A percentile compares a stretch with the other conserved stretches of the same genome.
phyloP scores from a whole-genome alignment of 495 filamentous ascomycete genomes.

The Penicillium soppii region DNA sequence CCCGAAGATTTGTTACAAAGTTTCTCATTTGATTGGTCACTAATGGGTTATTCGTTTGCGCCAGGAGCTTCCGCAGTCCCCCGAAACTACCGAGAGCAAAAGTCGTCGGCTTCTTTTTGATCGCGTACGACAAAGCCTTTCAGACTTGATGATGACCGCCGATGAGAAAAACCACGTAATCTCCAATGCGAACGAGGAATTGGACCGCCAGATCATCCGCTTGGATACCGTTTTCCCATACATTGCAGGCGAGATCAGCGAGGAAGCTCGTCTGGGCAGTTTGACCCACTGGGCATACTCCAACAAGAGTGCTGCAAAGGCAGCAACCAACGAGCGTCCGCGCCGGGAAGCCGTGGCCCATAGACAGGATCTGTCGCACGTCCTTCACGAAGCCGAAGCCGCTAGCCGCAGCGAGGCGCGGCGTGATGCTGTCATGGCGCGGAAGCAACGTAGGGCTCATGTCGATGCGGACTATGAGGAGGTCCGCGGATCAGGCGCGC shows the following conservation, averaged over 20 bases:
- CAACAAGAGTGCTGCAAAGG: slow-evolving; percentile 70
- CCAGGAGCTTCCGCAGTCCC: slow-evolving; percentile 30
- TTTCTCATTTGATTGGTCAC: neutral
- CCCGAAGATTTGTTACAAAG: neutral
- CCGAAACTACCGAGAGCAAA: slow-evolving; percentile 40
- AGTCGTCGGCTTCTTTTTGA: slow-evolving; percentile 66
- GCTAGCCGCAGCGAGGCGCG: slow-evolving; percentile 74
- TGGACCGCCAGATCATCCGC: slow-evolving; percentile 80
- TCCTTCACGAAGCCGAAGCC: slow-evolving; percentile 74
- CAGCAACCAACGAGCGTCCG: slow-evolving; percentile 64
- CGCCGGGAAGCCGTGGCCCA: slow-evolving; percentile 74
- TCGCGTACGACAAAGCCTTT: slow-evolving; percentile 57
- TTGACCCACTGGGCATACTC: slow-evolving; percentile 93
- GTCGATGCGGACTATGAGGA: slow-evolving; percentile 81
- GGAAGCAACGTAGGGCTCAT: slow-evolving; percentile 65
- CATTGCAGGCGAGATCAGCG: slow-evolving; percentile 86
- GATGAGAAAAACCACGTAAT: slow-evolving; percentile 98
- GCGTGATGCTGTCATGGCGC: slow-evolving; percentile 74
- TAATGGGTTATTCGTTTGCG: slow-evolving; percentile 11
- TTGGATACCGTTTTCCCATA: slow-evolving; percentile 81
- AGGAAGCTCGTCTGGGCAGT: slow-evolving; percentile 89
- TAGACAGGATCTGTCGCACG: slow-evolving; percentile 53
- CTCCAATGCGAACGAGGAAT: slow-evolving; percentile 80
- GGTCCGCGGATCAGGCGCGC: slow-evolving; percentile 41
- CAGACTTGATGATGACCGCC: slow-evolving; percentile 76